These are phyloP conservation scores for Alternaria sp. DNA, from an alignment of 2,329 filamentous ascomycete genomes.

Conservation along the genomic window DNA sequence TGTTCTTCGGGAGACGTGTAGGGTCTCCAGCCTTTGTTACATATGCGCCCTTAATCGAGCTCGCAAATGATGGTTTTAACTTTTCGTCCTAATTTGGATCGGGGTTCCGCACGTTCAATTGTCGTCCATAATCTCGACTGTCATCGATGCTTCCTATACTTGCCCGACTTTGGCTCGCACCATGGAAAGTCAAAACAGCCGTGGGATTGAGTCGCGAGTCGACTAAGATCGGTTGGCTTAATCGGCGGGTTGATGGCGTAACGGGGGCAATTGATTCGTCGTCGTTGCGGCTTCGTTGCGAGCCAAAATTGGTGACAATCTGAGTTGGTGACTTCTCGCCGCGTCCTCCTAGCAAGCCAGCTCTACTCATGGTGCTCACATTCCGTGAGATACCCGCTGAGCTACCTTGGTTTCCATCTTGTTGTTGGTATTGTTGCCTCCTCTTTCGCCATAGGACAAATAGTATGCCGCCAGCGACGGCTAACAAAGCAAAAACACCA, in stretches of 20 bases:
- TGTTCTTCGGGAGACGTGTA: conserved; percentile 11
- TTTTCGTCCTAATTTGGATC: conserved; percentile 30
- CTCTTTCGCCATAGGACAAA: conserved; percentile 53
- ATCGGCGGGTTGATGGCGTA: conserved; percentile 48
- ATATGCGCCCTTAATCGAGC: neutral
- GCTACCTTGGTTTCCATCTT: conserved; percentile 24
- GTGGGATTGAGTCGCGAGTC: conserved; percentile 60
- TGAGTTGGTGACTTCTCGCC: conserved; percentile 38
- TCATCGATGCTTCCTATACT: conserved; percentile 59
- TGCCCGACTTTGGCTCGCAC: conserved; percentile 54
- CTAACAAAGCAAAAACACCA: conserved; percentile 48
- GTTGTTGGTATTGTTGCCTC: conserved; percentile 32
- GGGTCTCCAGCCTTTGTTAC: conserved; percentile 5
- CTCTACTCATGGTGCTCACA: conserved; percentile 59
- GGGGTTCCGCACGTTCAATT: conserved; percentile 55
- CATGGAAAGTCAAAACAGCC: conserved; percentile 56
- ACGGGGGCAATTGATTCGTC: conserved; percentile 48
- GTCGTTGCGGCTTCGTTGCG: conserved; percentile 42
- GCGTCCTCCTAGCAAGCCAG: conserved; percentile 52
- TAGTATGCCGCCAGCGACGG: conserved; percentile 49
- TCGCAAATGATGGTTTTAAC: neutral
- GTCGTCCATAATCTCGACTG: conserved; percentile 58
- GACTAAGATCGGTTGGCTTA: conserved; percentile 57
- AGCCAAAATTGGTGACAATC: conserved; percentile 40
- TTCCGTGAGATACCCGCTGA: conserved; percentile 51